Conservation (phyloP, 2,329 filamentous ascomycete species). For the Alternaria infectoria region DNA sequence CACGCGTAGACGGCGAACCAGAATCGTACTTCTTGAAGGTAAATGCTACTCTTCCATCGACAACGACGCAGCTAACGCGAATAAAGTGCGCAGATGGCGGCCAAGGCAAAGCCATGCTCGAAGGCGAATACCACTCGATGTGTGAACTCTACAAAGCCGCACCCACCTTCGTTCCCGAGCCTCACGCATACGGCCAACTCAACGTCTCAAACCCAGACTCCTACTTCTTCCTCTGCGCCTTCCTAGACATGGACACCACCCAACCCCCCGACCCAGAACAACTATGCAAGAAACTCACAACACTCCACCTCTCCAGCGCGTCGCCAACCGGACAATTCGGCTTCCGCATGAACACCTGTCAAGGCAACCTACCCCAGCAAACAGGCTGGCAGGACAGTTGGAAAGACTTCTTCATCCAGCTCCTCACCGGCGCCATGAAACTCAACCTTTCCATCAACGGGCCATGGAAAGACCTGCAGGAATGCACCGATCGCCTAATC, state of each 20-base stretch:
- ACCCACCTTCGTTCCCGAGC: neutral
- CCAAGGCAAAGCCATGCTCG: neutral
- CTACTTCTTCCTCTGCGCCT: neutral
- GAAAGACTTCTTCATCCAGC: neutral
- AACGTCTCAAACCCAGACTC: neutral
- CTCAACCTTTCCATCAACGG: neutral
- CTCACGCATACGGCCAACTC: neutral
- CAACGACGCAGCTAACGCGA: neutral
- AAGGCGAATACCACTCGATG: neutral
- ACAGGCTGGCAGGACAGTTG: neutral
- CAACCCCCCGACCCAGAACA: neutral
- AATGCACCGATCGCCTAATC: neutral
- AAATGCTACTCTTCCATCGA: too few species aligned
- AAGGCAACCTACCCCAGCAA: neutral
- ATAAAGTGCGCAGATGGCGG: neutral
- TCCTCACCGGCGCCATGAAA: neutral
- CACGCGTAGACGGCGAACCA: accelerated
- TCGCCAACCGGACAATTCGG: neutral
- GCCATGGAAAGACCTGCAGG: neutral
- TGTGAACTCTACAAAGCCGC: neutral
- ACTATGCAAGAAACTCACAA: neutral
- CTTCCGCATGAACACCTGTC: neutral
- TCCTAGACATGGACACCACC: neutral
- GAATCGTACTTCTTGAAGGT: neutral
- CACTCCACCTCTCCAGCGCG: neutral